Percentiles rank a stretch among this genome's conserved stretches.
Conservation (phyloP, 2,329 filamentous ascomycete species). For the Herpotrichia juniperi region DNA sequence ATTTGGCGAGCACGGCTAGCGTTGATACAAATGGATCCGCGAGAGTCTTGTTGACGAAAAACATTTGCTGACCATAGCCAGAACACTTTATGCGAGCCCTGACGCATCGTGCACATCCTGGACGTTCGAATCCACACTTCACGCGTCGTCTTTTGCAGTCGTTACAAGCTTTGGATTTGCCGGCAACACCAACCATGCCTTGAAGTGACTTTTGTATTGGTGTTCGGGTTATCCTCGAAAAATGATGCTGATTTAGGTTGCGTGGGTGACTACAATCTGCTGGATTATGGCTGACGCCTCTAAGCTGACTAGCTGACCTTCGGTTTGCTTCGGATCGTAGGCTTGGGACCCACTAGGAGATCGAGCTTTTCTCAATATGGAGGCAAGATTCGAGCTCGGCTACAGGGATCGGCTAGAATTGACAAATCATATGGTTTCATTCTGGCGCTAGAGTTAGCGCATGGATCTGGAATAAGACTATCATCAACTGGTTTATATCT, state of each 20-base stretch:
- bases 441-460: background rate
- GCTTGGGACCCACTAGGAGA: background rate
- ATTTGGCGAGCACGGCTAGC: conserved; percentile 1
- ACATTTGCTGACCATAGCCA: conserved; percentile 5
- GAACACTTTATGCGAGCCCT: conserved; percentile 7
- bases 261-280: background rate
- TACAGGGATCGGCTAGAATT: background rate
- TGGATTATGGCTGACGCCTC: background rate
- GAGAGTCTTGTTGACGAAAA: conserved; percentile 10
- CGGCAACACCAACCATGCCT: conserved; percentile 14
- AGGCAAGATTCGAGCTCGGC: conserved; percentile 2
- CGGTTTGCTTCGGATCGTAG: background rate
- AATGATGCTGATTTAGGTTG: background rate
- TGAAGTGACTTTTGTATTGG: background rate
- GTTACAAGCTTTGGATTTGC: conserved; percentile 14
- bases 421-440: background rate
- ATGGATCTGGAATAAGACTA: background rate
- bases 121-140: conserved; percentile 12
- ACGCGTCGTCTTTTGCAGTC: conserved; percentile 14
- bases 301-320: background rate
- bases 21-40: conserved; percentile 6
- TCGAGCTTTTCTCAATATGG: background rate
- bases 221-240: background rate
- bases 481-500: background rate
- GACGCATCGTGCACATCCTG: conserved; percentile 7